Conservation (phyloP, 108 stramenopile species). For the Mayamaea pseudoterrestris region DNA sequence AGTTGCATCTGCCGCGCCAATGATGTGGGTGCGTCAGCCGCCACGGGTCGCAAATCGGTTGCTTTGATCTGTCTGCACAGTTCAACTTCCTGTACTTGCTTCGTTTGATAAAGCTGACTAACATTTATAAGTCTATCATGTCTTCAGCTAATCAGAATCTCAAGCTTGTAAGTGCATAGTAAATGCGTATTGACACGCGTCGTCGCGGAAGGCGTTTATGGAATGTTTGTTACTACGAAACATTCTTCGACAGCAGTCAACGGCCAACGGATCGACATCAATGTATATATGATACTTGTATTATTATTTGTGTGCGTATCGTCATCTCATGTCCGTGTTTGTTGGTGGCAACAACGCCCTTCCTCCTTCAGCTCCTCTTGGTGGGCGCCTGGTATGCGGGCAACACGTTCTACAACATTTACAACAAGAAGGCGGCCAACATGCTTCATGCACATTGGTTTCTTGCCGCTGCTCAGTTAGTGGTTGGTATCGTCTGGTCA, state of each 20-base stretch:
- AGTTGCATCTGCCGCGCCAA: no score
- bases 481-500: slow-evolving; percentile 58
- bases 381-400: slow-evolving; percentile 78
- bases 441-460: slow-evolving; percentile 84
- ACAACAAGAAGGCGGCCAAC: slow-evolving; percentile 82
- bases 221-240: neutral
- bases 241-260: neutral
- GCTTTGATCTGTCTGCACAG: no score
- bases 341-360: neutral
- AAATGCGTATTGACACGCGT: neutral
- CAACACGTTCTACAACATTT: slow-evolving; percentile 82
- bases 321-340: slow-evolving; percentile 1
- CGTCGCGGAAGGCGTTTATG: neutral
- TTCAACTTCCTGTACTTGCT: no score
- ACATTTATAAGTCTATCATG: no score
- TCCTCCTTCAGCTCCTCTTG: slow-evolving; percentile 30
- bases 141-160: no score
- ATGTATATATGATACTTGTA: neutral
- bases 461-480: slow-evolving; percentile 62
- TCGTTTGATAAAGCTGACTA: no score
- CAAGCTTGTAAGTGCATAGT: no score
- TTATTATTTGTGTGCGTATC: neutral
- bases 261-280: neutral
- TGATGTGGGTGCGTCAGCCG: no score
- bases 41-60: no score